Evolutionary conservation across 306 rosid genomes (phyloP).

Genomic region (Vigna nakashimae): DNA sequence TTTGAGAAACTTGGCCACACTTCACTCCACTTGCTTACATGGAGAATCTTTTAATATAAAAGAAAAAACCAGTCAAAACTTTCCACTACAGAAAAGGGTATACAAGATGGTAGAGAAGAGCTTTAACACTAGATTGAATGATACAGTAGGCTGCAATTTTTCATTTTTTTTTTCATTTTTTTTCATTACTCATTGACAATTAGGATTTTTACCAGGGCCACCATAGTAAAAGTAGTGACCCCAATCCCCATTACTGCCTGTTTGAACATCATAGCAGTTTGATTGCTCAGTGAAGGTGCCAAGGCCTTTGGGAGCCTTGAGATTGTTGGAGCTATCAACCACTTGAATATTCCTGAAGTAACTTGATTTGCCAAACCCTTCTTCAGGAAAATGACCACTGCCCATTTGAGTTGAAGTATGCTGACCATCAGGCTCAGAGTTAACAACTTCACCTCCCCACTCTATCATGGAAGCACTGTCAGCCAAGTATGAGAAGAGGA

Average conservation of each 20-base stretch:
- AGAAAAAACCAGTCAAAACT: conserved; percentile 72
- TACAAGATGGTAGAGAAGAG: conserved; percentile 46
- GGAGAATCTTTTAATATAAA: conserved; percentile 65
- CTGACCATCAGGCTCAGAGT: conserved; percentile 77
- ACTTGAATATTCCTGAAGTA: conserved; percentile 93
- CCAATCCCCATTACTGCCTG: conserved; percentile 94
- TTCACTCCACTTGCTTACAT: conserved; percentile 63
- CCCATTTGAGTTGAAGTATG: conserved; percentile 99
- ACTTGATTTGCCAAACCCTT: conserved; percentile 92
- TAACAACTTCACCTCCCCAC: conserved; percentile 99
- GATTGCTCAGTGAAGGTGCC: conserved; percentile 93
- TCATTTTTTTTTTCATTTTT: neutral
- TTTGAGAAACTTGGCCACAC: conserved; percentile 79
- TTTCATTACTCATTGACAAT: conserved; percentile 63
- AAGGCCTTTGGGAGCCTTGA: conserved; percentile 81
- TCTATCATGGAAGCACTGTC: conserved; percentile 98
- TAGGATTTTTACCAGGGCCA: conserved; percentile 92
- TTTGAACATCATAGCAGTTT: conserved; percentile 96
- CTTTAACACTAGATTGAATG: conserved; percentile 56
- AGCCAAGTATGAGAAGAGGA: conserved; percentile 88
- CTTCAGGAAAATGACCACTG: conserved; percentile 91
- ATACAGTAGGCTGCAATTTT: conserved; percentile 51
- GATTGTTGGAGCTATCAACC: conserved; percentile 92
- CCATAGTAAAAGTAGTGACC: conserved; percentile 99
- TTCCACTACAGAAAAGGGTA: conserved; percentile 69